Evolutionary conservation across 2,329 filamentous ascomycete genomes (phyloP).

Genomic region (Allantophomopsis lycopodina): DNA sequence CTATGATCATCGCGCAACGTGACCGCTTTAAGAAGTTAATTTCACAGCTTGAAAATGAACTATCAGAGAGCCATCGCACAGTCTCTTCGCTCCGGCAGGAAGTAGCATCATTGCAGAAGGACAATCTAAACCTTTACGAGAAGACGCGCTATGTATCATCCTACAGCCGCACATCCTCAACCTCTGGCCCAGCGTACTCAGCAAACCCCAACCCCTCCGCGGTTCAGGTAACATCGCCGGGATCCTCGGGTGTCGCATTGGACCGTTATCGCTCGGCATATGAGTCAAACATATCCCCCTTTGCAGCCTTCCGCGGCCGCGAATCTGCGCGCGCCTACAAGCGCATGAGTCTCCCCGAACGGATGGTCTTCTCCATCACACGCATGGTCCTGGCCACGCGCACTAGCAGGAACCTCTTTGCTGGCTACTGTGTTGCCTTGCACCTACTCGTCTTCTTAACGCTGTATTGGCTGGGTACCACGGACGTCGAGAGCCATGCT

Average conservation of each 20-base stretch:
- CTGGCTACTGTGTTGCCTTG: constrained; percentile 76
- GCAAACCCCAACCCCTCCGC: constrained; percentile 66
- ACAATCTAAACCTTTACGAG: constrained; percentile 92
- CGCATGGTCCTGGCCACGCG: constrained; percentile 82
- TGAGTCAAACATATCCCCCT: constrained; percentile 89
- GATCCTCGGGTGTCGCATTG: constrained; percentile 50
- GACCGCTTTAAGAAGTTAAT: constrained; percentile 98
- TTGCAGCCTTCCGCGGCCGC: constrained; percentile 87
- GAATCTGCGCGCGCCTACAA: constrained; percentile 86
- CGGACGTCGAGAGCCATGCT: constrained; percentile 41
- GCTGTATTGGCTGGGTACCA: constrained; percentile 69
- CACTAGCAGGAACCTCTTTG: constrained; percentile 87
- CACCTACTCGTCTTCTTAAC: constrained; percentile 80
- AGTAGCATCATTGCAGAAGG: constrained; percentile 82
- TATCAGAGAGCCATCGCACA: constrained; percentile 70
- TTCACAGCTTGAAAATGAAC: constrained; percentile 74
- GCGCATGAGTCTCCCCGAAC: constrained; percentile 83
- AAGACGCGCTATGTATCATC: constrained; percentile 94
- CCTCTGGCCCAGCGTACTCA: constrained; percentile 51
- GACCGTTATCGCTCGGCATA: constrained; percentile 87
- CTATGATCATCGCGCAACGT: constrained; percentile 95
- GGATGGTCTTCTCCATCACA: constrained; percentile 81
- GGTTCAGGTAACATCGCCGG: constrained; percentile 45
- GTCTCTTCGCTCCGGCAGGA: constrained; percentile 83
- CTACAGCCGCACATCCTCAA: constrained; percentile 57